phyloP scores from a whole-genome alignment of 2,329 filamentous ascomycete species.

The Didymella glomerata region DNA sequence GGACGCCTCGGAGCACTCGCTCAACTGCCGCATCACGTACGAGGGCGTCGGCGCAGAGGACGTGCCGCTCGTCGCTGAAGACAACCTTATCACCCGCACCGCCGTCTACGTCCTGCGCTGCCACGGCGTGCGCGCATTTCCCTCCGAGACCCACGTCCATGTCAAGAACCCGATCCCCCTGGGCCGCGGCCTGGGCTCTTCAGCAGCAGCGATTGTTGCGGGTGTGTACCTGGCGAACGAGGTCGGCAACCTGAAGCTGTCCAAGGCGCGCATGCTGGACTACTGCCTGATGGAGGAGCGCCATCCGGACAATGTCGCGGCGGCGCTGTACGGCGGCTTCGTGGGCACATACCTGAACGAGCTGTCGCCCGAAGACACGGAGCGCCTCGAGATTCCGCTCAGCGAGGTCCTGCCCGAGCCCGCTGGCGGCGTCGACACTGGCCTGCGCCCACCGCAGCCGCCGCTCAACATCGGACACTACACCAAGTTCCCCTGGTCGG shows the following conservation, averaged over 20 bases:
- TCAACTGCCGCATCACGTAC: constrained; percentile 92
- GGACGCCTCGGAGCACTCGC: constrained; percentile 64
- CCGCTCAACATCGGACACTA: constrained; percentile 93
- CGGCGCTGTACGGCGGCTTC: constrained; percentile 93
- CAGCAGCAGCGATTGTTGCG: constrained; percentile 92
- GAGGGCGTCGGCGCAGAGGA: constrained; percentile 81
- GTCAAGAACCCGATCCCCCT: constrained; percentile 96
- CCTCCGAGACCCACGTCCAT: constrained; percentile 83
- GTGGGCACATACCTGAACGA: constrained; percentile 97
- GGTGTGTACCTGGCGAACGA: constrained; percentile 94
- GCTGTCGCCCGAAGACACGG: constrained; percentile 85
- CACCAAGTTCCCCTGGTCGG: constrained; percentile 92
- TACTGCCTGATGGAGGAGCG: constrained; percentile 93
- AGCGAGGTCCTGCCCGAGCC: constrained; percentile 91
- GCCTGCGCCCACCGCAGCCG: constrained; percentile 84
- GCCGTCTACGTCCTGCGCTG: constrained; percentile 95
- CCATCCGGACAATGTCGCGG: constrained; percentile 72
- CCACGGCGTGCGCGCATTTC: constrained; percentile 85
- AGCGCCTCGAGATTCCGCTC: constrained; percentile 90
- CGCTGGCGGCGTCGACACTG: constrained; percentile 90
- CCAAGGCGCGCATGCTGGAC: constrained; percentile 85
- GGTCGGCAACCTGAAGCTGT: constrained; percentile 79
- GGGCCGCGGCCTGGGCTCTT: constrained; percentile 91
- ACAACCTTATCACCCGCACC: constrained; percentile 92
- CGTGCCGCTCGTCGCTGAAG: constrained; percentile 83